Evolutionary conservation across 2,329 filamentous ascomycete species (phyloP).

Genomic region (Cladophialophora chaetospira): DNA sequence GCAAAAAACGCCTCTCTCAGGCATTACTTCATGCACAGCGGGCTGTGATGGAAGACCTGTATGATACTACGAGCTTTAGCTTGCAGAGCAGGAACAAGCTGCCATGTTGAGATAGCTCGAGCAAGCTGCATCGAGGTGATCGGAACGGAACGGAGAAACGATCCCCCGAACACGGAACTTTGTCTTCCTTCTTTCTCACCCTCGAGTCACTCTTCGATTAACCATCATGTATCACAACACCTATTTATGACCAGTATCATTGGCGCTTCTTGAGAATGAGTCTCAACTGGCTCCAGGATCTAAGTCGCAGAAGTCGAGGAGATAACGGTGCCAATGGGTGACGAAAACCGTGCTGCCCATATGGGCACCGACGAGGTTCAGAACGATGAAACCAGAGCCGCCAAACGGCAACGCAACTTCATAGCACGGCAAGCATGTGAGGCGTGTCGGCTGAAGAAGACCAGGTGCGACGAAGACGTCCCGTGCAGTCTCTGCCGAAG

Average conservation of each 20-base stretch:
- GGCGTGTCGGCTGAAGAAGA: constrained; percentile 56
- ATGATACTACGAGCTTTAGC: no score
- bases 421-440: constrained; percentile 50
- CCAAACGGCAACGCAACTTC: constrained; percentile 26
- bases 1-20: no score
- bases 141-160: no score
- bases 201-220: no score
- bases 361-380: background rate
- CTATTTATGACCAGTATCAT: background rate
- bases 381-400: constrained; percentile 16
- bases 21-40: no score
- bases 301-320: background rate
- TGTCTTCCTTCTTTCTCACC: no score
- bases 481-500: constrained; percentile 57
- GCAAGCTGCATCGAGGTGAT: no score
- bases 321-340: constrained; percentile 3
- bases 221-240: no score
- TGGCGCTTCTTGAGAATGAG: background rate
- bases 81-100: no score
- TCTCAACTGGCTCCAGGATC: background rate
- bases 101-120: no score
- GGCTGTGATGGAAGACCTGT: no score
- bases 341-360: constrained; percentile 9
- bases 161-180: no score
- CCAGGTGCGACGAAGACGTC: constrained; percentile 57